Conservation (phyloP, 345 rosid genomes). For the Alliaria petiolata region DNA sequence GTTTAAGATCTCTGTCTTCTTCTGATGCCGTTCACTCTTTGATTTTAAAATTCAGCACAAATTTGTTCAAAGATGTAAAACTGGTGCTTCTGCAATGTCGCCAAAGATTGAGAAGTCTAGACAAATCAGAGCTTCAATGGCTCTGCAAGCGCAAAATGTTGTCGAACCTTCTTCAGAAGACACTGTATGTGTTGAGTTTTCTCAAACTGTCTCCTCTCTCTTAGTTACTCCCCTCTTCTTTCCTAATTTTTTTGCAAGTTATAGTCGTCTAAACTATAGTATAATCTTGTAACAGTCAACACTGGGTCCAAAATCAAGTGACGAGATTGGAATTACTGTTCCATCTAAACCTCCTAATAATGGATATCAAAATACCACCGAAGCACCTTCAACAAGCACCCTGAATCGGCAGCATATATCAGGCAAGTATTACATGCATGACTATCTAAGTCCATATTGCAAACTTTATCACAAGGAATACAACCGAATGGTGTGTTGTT, state of each 20-base stretch:
- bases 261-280: background rate
- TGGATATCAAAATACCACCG: constrained; percentile 42
- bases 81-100: constrained; percentile 84
- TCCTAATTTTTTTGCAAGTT: constrained; percentile 1
- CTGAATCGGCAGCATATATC: constrained; percentile 37
- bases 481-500: background rate
- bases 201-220: constrained; percentile 1
- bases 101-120: constrained; percentile 94
- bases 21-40: constrained; percentile 28
- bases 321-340: constrained; percentile 71
- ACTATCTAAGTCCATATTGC: constrained; percentile 5
- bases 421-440: constrained; percentile 35
- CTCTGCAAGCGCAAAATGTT: constrained; percentile 51
- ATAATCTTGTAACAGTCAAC: constrained; percentile 47
- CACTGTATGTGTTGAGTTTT: constrained; percentile 37
- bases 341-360: constrained; percentile 55
- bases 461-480: background rate
- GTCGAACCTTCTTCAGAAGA: constrained; percentile 41
- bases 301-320: constrained; percentile 47
- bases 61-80: constrained; percentile 85
- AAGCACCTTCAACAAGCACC: constrained; percentile 40
- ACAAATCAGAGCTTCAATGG: constrained; percentile 65
- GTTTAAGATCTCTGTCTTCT: constrained; percentile 9
- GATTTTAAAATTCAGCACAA: constrained; percentile 65
- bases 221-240: background rate